Evolutionary conservation across 192 early-diverging fungal species (phyloP), one percentile per base, ranked within the genome.

Genomic region (Linnemannia hyalina): DNA sequence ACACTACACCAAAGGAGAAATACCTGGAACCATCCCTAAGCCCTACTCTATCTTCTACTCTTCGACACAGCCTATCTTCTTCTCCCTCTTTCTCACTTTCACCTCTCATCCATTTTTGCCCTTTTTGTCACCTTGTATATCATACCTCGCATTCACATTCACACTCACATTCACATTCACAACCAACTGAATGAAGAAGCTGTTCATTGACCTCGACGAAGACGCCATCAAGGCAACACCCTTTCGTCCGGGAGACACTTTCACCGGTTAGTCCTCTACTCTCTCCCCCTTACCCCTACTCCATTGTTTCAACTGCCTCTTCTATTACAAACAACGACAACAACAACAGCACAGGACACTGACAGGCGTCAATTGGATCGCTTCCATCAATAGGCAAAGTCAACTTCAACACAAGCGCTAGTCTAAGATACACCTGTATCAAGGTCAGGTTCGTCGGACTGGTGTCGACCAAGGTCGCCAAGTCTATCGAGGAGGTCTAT

Each of bases 391-490:
- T 55, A 83, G 82, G 82, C 47, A 29, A 69, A 26, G 36, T 83
- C 42, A 68, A 1, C 57, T 78, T 83, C 77, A 73, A 75, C 29
- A 74, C 63, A 5, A 75, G 72, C 6, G 26, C 76, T 4, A 70
- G n/a, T 22, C 22, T 83, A 16, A 70, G 72, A 3, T 85, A 85
- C 69, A 85, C 82, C 32, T 80, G 77, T 47, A 44, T 80, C 77
- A 79, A 80, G 35, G 76, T 85, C 36, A 57, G 77, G 52, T 85
- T 85, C 29, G 68, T 76, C 1, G 82, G 82, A 6, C 16, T 63
- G 18, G 69, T 80, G 10, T 57, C 74, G 8, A 85, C 82, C 23
- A 85, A 85, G 36, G 68, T 85, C 23, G 73, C 82, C 36, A 85
- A 80, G 74, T 38, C 73, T 3, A 68, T 68, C 20, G 82, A 80